These are phyloP conservation scores for Hypoxylon sp. DNA, from an alignment of 2,329 filamentous ascomycete species.

Conservation along the genomic window DNA sequence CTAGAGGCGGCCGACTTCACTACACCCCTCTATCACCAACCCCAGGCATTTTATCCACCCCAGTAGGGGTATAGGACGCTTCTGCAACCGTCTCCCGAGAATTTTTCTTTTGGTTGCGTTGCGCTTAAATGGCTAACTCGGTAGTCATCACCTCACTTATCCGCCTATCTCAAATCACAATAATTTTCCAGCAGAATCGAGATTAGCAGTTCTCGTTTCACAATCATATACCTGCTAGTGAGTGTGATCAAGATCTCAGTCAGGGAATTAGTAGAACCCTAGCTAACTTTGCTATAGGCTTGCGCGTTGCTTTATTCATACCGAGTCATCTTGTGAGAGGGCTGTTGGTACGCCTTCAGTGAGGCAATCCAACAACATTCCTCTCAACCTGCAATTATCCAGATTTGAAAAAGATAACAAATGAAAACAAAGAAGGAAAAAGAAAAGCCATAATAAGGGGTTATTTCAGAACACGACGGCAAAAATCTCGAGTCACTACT, in stretches of 20 bases:
- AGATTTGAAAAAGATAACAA: conserved; percentile 4
- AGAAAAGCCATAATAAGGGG: not conserved
- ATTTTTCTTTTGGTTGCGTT: not conserved
- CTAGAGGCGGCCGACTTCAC: conserved; percentile 74
- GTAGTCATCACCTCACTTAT: not conserved
- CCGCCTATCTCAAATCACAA: not conserved
- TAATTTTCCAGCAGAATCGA: conserved; percentile 14
- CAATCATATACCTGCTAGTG: conserved; percentile 18
- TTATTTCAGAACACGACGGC: conserved; percentile 18
- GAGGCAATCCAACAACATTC: not conserved
- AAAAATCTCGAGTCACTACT: conserved; percentile 14
- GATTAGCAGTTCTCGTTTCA: conserved; percentile 13
- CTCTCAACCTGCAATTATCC: not conserved
- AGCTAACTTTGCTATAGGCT: conserved; percentile 21
- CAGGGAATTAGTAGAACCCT: not conserved
- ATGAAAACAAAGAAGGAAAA: conserved; percentile 4
- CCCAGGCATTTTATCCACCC: conserved; percentile 53
- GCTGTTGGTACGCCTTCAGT: conserved; percentile 8
- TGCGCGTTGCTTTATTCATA: conserved; percentile 19
- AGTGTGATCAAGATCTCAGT: not conserved
- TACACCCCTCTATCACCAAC: conserved; percentile 56
- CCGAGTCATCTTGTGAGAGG: conserved; percentile 5
- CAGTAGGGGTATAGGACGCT: conserved; percentile 38
- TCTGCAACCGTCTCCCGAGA: conserved; percentile 7
- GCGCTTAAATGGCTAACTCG: not conserved